Evolutionary conservation across 2,329 filamentous ascomycete species (phyloP), one percentile per base, ranked within the genome.

Genomic region (Zelopaecilomyces penicillatus): DNA sequence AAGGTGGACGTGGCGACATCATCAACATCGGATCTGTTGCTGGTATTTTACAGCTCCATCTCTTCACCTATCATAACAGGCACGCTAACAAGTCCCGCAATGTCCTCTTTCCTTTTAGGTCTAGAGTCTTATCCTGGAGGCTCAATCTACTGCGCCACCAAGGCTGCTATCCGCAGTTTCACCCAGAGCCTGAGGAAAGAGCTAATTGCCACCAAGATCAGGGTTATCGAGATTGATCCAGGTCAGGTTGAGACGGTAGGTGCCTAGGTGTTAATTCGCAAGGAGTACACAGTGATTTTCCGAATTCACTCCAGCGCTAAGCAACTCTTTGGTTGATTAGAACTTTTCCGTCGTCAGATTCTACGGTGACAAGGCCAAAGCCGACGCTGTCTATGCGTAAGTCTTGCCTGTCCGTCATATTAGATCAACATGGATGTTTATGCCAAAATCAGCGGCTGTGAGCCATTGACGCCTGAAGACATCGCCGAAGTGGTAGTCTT

Each of bases 21-120:
- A 95, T 98, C 70, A 97, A 96, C 61, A 69, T 96, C 58, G 90
- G 90, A 50, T 89, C 83, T 54, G 90, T 95, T 59, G 90, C 90
- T n/a, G 90, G 64, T 63, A 48, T n/a, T 54, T 41, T 8, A 12
- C 12, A n/a, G n/a, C n/a, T n/a, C n/a, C n/a, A n/a, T 19, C 30
- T 35, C 34, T 4, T 30, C 8, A 31, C 10, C 30, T 26, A 36
- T 35, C n/a, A n/a, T n/a, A n/a, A n/a, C n/a, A n/a, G n/a, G n/a
- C n/a, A n/a, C n/a, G n/a, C n/a, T n/a, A n/a, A 8, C 2, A 10
- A 29, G 19, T 31, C 11, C 29, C 29, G 6, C 9, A 10, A 12
- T 38, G 9, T 38, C 29, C n/a, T n/a, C 26, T 5, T 29, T 11
- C 19, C 28, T 30, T 19, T n/a, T 28, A 63, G 65, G 88, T 30